These are phyloP conservation scores for Candida ascalaphidarum DNA, from an alignment of 805 yeast species.

Conservation along the genomic window DNA sequence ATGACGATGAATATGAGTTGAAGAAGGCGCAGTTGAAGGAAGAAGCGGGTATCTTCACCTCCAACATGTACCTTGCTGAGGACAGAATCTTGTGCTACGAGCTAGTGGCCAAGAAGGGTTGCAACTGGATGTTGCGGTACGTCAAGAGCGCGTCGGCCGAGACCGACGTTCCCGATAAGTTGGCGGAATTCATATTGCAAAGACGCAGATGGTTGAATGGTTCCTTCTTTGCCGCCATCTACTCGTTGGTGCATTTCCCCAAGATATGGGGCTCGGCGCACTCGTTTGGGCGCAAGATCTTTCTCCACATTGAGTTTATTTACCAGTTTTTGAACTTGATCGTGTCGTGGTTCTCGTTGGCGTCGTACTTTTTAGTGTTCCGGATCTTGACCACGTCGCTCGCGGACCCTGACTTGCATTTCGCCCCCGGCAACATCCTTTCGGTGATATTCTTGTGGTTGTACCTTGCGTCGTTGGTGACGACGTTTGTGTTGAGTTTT, in stretches of 20 bases:
- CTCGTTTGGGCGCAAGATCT: constrained; percentile 38
- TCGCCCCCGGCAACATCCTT: constrained; percentile 40
- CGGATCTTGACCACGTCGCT: constrained; percentile 48
- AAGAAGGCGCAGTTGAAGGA: constrained; percentile 27
- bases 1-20: constrained; percentile 40
- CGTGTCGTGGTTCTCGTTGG: constrained; percentile 57
- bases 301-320: constrained; percentile 45
- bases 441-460: constrained; percentile 48
- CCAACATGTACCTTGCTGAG: constrained; percentile 64
- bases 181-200: constrained; percentile 56
- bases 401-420: constrained; percentile 24
- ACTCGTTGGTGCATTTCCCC: constrained; percentile 46
- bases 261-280: constrained; percentile 50
- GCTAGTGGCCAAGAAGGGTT: constrained; percentile 47
- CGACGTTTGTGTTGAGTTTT: constrained; percentile 54
- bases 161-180: constrained; percentile 58
- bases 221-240: constrained; percentile 58
- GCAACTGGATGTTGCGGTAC: constrained; percentile 55
- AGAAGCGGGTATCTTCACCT: constrained; percentile 50
- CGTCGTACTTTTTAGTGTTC: constrained; percentile 56
- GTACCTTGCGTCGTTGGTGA: constrained; percentile 46
- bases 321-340: constrained; percentile 47
- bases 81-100: constrained; percentile 63
- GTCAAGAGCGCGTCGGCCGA: constrained; percentile 58
- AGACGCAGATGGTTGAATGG: constrained; percentile 67